Conservation (phyloP, 257 asterid species). For the Eucommia ulmoides region DNA sequence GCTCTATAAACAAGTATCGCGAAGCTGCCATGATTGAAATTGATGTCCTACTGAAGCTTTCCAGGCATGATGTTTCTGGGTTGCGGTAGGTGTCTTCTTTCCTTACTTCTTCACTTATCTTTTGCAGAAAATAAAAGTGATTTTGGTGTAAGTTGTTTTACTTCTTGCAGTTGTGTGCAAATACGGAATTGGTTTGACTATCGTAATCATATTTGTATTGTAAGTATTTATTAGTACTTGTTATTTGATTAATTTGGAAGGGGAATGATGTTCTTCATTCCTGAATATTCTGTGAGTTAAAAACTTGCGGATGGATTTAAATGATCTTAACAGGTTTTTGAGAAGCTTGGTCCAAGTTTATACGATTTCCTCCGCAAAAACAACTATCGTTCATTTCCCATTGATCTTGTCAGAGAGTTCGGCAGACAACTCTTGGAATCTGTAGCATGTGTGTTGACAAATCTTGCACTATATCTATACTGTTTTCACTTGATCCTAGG, state of each 20-base stretch:
- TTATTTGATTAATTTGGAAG: constrained; percentile 26
- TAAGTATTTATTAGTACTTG: constrained; percentile 41
- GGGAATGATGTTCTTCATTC: constrained; percentile 18
- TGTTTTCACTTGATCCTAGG: constrained; percentile 12
- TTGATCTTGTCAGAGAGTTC: constrained; percentile 94
- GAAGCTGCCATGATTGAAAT: constrained; percentile 88
- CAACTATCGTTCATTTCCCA: constrained; percentile 83
- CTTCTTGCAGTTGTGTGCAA: constrained; percentile 87
- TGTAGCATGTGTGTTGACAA: constrained; percentile 88
- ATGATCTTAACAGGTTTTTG: constrained; percentile 93
- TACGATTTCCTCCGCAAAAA: constrained; percentile 93
- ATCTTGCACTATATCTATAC: constrained; percentile 25
- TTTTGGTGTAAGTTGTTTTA: constrained; percentile 49
- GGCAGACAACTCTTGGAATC: constrained; percentile 97
- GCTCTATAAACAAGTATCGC: constrained; percentile 62
- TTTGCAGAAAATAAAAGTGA: constrained; percentile 24
- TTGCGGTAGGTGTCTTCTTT: constrained; percentile 32
- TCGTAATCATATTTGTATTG: constrained; percentile 83
- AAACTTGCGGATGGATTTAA: constrained; percentile 49
- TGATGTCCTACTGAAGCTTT: constrained; percentile 64
- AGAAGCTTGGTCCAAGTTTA: constrained; percentile 99
- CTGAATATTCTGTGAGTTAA: constrained; percentile 36
- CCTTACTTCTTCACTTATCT: constrained; percentile 8
- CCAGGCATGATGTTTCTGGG: constrained; percentile 47
- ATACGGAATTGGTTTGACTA: constrained; percentile 92